These are phyloP conservation scores for Wickerhamomyces hampshirensis DNA, from an alignment of 805 yeast genomes.

Conservation along the genomic window DNA sequence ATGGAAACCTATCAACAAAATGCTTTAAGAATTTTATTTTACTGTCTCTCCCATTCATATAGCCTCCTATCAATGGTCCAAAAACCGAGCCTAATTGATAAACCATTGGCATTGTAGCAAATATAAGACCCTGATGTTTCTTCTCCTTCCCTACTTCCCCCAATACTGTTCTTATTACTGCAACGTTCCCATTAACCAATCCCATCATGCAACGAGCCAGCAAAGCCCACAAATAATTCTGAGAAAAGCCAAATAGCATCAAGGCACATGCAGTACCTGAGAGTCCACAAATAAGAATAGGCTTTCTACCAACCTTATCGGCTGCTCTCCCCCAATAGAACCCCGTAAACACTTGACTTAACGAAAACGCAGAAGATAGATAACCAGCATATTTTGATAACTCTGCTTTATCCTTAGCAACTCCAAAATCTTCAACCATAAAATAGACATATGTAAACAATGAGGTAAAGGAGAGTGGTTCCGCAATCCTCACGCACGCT, in stretches of 20 bases:
- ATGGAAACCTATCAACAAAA: conserved; percentile 9
- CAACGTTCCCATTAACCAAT: conserved; percentile 11
- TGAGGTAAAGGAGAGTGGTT: conserved; percentile 13
- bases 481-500: conserved; percentile 8
- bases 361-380: conserved; percentile 11
- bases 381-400: conserved; percentile 11
- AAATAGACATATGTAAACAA: conserved; percentile 12
- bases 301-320: conserved; percentile 12
- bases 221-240: conserved; percentile 7
- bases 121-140: conserved; percentile 11
- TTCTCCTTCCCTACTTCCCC: conserved; percentile 12
- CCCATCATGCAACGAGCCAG: conserved; percentile 8
- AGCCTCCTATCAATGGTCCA: conserved; percentile 13
- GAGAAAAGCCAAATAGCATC: conserved; percentile 9
- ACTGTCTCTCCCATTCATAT: conserved; percentile 11
- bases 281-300: conserved; percentile 4
- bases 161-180: conserved; percentile 12
- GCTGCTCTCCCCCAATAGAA: conserved; percentile 13
- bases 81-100: conserved; percentile 10
- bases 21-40: conserved; percentile 2
- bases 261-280: neutral
- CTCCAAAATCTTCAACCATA: conserved; percentile 14
- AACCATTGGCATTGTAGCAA: conserved; percentile 11
- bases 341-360: conserved; percentile 9
- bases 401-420: conserved; percentile 9